A percentile compares a stretch with the other conserved stretches of the same genome.
phyloP scores from a whole-genome alignment of 495 filamentous ascomycete species.

The Gamarada debralockiae region DNA sequence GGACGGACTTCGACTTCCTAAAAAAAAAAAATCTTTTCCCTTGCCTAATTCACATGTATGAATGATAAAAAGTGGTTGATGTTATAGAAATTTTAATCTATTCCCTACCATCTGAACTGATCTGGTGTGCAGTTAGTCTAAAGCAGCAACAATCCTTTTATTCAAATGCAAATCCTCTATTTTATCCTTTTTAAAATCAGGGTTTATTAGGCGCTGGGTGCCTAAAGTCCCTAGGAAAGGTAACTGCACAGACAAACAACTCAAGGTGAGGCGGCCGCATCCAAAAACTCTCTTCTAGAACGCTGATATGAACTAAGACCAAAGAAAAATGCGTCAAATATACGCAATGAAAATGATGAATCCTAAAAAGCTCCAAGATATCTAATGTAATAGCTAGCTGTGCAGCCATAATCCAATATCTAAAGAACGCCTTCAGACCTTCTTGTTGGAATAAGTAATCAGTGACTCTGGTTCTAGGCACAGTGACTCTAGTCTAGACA shows the following conservation, averaged over 20 bases:
- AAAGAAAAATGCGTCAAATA: not conserved
- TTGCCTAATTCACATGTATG: not conserved
- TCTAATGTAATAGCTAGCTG: not conserved
- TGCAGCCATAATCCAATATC: not conserved
- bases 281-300: not conserved
- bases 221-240: not conserved
- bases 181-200: not conserved
- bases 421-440: not conserved
- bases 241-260: not conserved
- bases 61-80: not conserved
- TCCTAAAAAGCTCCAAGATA: not conserved
- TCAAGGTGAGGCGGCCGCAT: not conserved
- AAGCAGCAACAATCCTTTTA: not conserved
- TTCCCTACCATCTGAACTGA: not conserved
- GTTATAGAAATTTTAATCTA: not conserved
- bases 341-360: not conserved
- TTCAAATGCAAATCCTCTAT: not conserved
- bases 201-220: not conserved
- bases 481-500: no score
- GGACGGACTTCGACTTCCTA: not conserved
- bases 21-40: not conserved
- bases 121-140: not conserved
- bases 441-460: no score
- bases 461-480: no score
- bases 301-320: not conserved